A percentile compares a stretch with the other conserved stretches of the same genome.
Evolutionary conservation across 495 filamentous ascomycete genomes (phyloP).

Genomic region (Staphylotrichum longicolle): DNA sequence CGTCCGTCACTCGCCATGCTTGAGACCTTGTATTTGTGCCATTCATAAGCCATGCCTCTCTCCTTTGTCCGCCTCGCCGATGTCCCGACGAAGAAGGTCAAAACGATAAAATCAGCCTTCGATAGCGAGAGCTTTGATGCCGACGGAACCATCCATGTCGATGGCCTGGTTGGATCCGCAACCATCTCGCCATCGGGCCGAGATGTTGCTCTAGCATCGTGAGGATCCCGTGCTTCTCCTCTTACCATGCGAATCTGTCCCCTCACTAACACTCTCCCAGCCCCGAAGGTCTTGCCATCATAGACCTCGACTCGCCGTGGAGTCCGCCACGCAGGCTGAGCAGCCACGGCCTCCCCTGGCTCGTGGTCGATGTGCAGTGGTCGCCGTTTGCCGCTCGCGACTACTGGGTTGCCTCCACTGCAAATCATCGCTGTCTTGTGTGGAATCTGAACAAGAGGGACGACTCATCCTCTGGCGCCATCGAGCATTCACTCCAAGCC

Average conservation of each 20-base stretch:
- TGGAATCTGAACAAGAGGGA: slow-evolving; percentile 84
- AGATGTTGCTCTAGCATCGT: slow-evolving; percentile 89
- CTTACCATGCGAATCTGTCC: neutral
- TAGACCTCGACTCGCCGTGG: slow-evolving; percentile 89
- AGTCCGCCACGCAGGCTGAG: slow-evolving; percentile 82
- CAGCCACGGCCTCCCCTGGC: slow-evolving; percentile 81
- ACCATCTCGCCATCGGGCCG: slow-evolving; percentile 90
- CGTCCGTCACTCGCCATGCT: slow-evolving; percentile 10
- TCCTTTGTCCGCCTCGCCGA: slow-evolving; percentile 41
- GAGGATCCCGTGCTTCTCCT: slow-evolving; percentile 34
- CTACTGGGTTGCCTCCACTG: slow-evolving; percentile 91
- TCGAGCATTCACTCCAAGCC: slow-evolving; percentile 86
- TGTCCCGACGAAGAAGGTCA: slow-evolving; percentile 43
- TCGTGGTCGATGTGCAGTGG: slow-evolving; percentile 98
- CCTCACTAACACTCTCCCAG: slow-evolving; percentile 33
- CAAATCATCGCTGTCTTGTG: slow-evolving; percentile 90
- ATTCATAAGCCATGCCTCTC: slow-evolving; percentile 39
- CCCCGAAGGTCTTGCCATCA: slow-evolving; percentile 83
- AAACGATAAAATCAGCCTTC: slow-evolving; percentile 63
- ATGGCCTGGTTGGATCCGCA: slow-evolving; percentile 58
- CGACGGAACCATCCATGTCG: slow-evolving; percentile 79
- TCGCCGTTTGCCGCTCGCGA: slow-evolving; percentile 86
- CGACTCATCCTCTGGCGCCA: slow-evolving; percentile 64
- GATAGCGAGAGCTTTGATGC: slow-evolving; percentile 85
- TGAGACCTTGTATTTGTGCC: neutral